These are phyloP conservation scores for Myxozyma neotropica DNA, from an alignment of 805 yeast genomes.

Conservation along the genomic window DNA sequence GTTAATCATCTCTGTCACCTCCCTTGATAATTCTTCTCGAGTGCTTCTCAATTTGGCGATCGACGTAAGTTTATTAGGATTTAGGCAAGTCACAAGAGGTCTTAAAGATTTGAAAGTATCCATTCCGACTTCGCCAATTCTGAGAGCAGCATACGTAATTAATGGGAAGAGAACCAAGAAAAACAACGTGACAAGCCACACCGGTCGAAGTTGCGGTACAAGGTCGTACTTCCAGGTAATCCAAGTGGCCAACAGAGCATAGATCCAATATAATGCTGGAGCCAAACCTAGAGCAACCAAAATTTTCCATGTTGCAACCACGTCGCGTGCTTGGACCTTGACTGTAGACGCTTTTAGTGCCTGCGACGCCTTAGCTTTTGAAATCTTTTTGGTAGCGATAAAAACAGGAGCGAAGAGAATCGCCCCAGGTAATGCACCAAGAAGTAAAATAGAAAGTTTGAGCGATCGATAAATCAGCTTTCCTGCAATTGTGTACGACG, in stretches of 20 bases:
- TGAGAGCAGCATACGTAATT: conserved; percentile 86
- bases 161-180: conserved; percentile 65
- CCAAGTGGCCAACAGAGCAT: conserved; percentile 57
- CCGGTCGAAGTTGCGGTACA: conserved; percentile 35
- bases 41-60: conserved; percentile 58
- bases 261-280: conserved; percentile 79
- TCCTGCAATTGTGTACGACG: conserved; percentile 54
- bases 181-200: conserved; percentile 48
- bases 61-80: conserved; percentile 43
- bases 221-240: conserved; percentile 41
- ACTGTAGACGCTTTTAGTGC: conserved; percentile 89
- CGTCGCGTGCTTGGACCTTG: conserved; percentile 89
- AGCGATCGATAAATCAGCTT: conserved; percentile 54
- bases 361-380: conserved; percentile 67
- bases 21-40: conserved; percentile 63
- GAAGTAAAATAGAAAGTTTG: conserved; percentile 57
- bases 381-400: conserved; percentile 70
- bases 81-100: conserved; percentile 63
- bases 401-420: conserved; percentile 87
- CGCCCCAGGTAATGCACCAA: conserved; percentile 84
- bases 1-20: conserved; percentile 79
- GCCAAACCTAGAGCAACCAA: conserved; percentile 86
- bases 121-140: conserved; percentile 91
- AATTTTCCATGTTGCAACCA: conserved; percentile 96
- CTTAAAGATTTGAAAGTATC: conserved; percentile 81